Base-by-base conservation (phyloP, 495 filamentous ascomycete genomes). In the Neurospora pannonica region DNA sequence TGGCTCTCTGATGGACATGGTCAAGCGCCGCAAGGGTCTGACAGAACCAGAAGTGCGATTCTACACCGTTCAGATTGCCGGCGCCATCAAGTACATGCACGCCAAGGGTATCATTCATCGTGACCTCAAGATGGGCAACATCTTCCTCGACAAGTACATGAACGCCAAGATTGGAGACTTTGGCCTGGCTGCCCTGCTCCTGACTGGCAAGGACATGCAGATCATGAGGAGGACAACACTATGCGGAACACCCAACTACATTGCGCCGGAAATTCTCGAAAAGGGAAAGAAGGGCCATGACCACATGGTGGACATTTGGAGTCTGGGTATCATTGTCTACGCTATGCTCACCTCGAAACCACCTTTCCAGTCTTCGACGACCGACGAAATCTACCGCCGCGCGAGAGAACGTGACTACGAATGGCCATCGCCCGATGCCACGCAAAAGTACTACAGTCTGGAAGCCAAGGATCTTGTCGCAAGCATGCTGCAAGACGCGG, bases 101-200 rank as follows among this genome's bases (percentile, higher is more conserved):
- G 89, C 91, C 75, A 91, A 95, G 78, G 94, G 94, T 70, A 95
- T 99, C 39, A 97, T 98, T 40, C 97, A 99, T 83, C 90, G 97
- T 46, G 97, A 99, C 82, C 82, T 99, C 71, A 99, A 99, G 81
- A 97, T 97, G 86, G 97, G 96, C 15, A 98, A 99, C 78, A 89
- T 99, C 76, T 99, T 99, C 76, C 87, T 99, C 70, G 97, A 99
- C 81, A 89, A 90, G 43, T 87, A 97, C 77, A 98, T 99, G 97
- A 97, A 98, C 78, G 89, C 97, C 73, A 98, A 99, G 81, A 91
- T 98, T 75, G 97, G 97, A 4, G 97, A 99, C 80, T 99, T 98
- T 83, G 97, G 97, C 5, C 85, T 99, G 60, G 97, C 97, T n/a
- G 97, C 97, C 3, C 85, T 98, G 77, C 87, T 97, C 36, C 86